A percentile compares a stretch with the other conserved stretches of the same genome.
Evolutionary conservation across 495 filamentous ascomycete genomes (phyloP).

Genomic region (Aspergillus sclerotioniger): DNA sequence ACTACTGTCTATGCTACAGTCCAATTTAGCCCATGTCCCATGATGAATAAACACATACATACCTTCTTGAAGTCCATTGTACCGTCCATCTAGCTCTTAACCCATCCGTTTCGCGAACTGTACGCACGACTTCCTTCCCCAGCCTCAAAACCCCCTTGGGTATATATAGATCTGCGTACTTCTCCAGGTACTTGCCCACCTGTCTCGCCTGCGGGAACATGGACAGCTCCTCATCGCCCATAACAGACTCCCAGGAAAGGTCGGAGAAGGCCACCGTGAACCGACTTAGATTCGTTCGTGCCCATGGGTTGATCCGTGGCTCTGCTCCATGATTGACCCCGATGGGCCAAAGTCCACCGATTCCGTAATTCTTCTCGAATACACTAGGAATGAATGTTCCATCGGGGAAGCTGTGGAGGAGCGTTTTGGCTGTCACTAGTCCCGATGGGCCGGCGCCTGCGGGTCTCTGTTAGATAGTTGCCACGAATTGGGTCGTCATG

Average conservation of each 20-base stretch:
- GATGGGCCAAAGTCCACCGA: slow-evolving; percentile 73
- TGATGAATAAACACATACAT: slow-evolving; percentile 10
- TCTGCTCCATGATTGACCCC: background rate
- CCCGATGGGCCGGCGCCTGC: slow-evolving; percentile 79
- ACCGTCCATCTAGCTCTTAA: slow-evolving; percentile 52
- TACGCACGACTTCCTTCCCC: slow-evolving; percentile 50
- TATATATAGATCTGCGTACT: slow-evolving; percentile 60
- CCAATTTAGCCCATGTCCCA: background rate
- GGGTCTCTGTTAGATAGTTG: background rate
- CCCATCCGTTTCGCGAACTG: slow-evolving; percentile 31
- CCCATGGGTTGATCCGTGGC: slow-evolving; percentile 54
- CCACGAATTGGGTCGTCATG: background rate
- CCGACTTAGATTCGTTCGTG: slow-evolving; percentile 76
- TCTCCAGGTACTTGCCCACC: slow-evolving; percentile 69
- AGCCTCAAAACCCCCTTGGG: slow-evolving; percentile 47
- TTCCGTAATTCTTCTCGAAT: slow-evolving; percentile 61
- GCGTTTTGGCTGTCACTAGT: slow-evolving; percentile 76
- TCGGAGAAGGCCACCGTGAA: slow-evolving; percentile 82
- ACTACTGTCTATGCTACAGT: background rate
- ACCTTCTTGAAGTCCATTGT: slow-evolving; percentile 37
- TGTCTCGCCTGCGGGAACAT: slow-evolving; percentile 73
- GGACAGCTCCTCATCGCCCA: slow-evolving; percentile 36
- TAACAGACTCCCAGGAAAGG: slow-evolving; percentile 60
- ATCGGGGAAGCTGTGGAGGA: slow-evolving; percentile 58
- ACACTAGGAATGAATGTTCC: slow-evolving; percentile 64